These are phyloP conservation scores for Chytridium lagenaria DNA, from an alignment of 371 early-diverging fungal species.

Conservation along the genomic window DNA sequence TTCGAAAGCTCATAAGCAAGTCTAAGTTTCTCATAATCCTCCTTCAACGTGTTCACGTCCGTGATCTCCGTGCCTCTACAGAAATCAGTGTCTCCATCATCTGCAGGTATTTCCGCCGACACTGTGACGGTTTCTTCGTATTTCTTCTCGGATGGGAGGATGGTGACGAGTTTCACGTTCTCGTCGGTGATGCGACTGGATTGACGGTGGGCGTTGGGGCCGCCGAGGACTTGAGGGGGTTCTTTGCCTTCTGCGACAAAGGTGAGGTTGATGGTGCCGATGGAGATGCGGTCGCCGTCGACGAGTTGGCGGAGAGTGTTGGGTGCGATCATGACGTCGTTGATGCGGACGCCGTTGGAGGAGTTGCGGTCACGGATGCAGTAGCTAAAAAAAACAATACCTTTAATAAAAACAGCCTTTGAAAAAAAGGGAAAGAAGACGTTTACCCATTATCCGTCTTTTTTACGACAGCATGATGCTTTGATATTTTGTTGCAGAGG, in stretches of 20 bases:
- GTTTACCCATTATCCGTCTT: constrained; percentile 41
- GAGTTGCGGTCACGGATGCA: constrained; percentile 56
- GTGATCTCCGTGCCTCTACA: constrained; percentile 38
- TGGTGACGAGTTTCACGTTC: constrained; percentile 57
- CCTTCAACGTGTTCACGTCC: constrained; percentile 50
- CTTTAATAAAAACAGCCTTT: no score
- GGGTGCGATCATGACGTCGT: constrained; percentile 47
- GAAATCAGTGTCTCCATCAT: constrained; percentile 46
- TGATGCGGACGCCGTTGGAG: constrained; percentile 57
- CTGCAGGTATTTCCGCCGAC: constrained; percentile 50
- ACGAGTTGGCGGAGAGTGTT: constrained; percentile 37
- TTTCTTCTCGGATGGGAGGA: constrained; percentile 56
- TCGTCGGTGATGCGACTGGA: constrained; percentile 33
- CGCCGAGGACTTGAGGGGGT: constrained; percentile 11
- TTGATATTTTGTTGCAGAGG: constrained; percentile 53
- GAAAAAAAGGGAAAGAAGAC: constrained; percentile 12
- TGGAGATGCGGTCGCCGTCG: constrained; percentile 51
- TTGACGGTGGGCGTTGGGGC: constrained; percentile 16
- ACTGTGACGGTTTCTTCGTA: constrained; percentile 60
- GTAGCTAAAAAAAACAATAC: constrained; percentile 25
- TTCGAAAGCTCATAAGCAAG: constrained; percentile 62
- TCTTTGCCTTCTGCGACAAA: constrained; percentile 41
- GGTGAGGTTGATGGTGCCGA: constrained; percentile 51
- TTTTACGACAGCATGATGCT: constrained; percentile 56
- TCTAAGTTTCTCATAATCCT: constrained; percentile 65